These are phyloP conservation scores for Pythium aphanidermatum DNA, from an alignment of 352 stramenopile species.

Conservation along the genomic window DNA sequence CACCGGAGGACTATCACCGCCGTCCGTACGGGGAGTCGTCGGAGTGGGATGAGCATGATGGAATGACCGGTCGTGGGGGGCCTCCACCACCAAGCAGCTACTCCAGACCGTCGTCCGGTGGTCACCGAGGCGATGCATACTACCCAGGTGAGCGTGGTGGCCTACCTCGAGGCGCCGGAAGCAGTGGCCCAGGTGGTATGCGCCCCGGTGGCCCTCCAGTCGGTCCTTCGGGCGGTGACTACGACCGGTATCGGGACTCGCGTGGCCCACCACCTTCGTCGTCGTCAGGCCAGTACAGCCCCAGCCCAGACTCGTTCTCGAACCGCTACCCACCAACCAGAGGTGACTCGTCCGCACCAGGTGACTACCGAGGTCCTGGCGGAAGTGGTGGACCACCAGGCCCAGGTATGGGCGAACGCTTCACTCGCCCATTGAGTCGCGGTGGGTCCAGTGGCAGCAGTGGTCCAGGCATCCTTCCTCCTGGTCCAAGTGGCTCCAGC, in stretches of 20 bases:
- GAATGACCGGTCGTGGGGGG: constrained; percentile 6
- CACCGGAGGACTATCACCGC: constrained; percentile 6
- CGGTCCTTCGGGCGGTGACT: constrained; percentile 1
- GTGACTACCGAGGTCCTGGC: constrained; percentile 3
- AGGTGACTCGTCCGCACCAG: not conserved
- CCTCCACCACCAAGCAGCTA: constrained; percentile 3
- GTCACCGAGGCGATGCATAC: constrained; percentile 9
- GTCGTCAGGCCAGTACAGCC: constrained; percentile 13
- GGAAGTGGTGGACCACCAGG: not conserved
- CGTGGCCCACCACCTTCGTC: constrained; percentile 1
- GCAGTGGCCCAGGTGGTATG: no score
- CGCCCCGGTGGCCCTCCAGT: not conserved
- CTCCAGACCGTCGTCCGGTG: constrained; percentile 3
- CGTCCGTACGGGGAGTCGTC: constrained; percentile 9
- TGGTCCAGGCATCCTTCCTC: not conserved
- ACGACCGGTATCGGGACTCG: constrained; percentile 16
- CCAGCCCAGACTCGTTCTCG: constrained; percentile 15
- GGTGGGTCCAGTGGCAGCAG: constrained; percentile 1
- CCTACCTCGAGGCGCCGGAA: constrained; percentile 1
- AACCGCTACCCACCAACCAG: constrained; percentile 14
- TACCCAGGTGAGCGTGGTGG: constrained; percentile 13
- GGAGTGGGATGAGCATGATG: constrained; percentile 17
- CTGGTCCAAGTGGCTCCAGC: constrained; percentile 1
- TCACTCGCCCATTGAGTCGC: constrained; percentile 12
- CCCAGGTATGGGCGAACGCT: constrained; percentile 8